These are phyloP conservation scores for Pleurotus tuber-regium DNA, from an alignment of 768 basidiomycete genomes.

Conservation along the genomic window DNA sequence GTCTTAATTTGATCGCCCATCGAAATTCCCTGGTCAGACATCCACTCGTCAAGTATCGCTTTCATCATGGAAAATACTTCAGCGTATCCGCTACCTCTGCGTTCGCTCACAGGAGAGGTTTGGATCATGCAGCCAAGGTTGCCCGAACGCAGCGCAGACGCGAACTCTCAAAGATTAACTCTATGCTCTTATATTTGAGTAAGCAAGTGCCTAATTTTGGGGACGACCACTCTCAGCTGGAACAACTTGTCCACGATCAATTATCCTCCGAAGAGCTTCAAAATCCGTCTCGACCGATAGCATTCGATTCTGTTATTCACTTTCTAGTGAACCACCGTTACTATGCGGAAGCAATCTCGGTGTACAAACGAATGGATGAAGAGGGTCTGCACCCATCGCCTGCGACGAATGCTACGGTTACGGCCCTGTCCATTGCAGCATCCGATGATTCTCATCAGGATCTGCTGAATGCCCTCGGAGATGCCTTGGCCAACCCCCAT, in stretches of 20 bases:
- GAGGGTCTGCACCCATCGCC: conserved; percentile 36
- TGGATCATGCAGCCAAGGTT: not conserved
- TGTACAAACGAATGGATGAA: conserved; percentile 41
- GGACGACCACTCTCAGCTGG: not conserved
- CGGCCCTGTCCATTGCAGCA: conserved; percentile 28
- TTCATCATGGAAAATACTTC: too few relatives aligned
- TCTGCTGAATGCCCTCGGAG: conserved; percentile 17
- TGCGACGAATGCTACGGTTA: conserved; percentile 38
- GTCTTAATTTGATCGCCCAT: not conserved
- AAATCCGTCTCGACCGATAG: not conserved
- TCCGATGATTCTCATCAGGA: conserved; percentile 17
- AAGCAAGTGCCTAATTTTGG: not conserved
- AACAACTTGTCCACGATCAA: not conserved
- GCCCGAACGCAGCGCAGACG: not conserved
- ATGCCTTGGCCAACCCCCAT: conserved; percentile 19
- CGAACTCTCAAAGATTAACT: not conserved
- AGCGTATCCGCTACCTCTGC: not conserved
- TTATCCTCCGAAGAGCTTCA: not conserved
- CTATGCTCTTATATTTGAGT: not conserved
- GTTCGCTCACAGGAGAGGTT: not conserved
- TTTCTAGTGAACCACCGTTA: conserved; percentile 37
- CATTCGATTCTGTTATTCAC: conserved; percentile 36
- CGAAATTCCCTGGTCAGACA: not conserved
- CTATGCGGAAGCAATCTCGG: conserved; percentile 34
- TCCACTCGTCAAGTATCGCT: not conserved